Conservation (phyloP, 179 eudicot species). For the Beta lomatogona region DNA sequence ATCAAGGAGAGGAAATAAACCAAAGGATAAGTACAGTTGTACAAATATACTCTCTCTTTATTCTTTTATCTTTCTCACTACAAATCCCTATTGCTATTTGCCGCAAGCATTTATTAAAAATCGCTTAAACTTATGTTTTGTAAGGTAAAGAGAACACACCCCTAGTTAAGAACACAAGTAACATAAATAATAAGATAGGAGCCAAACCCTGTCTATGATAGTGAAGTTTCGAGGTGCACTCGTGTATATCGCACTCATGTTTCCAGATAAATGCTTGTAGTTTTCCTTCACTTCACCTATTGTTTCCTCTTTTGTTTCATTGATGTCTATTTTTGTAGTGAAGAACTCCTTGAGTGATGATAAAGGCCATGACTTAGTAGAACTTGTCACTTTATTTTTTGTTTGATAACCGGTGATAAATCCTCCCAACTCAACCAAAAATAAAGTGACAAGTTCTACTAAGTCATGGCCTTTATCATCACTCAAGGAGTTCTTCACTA, state of each 20-base stretch:
- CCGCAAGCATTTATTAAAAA: no score
- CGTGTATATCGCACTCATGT: slow-evolving; percentile 75
- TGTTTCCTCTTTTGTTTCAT: slow-evolving; percentile 29
- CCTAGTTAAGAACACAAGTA: no score
- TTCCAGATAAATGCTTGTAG: slow-evolving; percentile 62
- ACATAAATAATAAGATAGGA: not conserved
- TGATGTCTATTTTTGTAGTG: slow-evolving; percentile 32
- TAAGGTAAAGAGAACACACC: no score
- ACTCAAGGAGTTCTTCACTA: slow-evolving; percentile 39
- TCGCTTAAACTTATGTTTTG: no score
- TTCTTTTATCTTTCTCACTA: no score
- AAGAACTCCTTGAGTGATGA: slow-evolving; percentile 39
- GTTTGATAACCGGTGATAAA: no score
- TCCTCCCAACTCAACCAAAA: slow-evolving; percentile 42
- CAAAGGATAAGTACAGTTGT: no score
- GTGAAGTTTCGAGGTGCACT: slow-evolving; percentile 71
- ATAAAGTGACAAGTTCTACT: slow-evolving; percentile 22
- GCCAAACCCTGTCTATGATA: slow-evolving; percentile 71
- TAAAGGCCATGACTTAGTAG: slow-evolving; percentile 32
- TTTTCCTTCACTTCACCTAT: slow-evolving; percentile 69
- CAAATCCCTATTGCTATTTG: no score
- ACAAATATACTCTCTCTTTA: no score
- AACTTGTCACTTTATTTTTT: not conserved
- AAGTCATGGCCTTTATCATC: slow-evolving; percentile 35
- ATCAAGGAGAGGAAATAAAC: no score